phyloP scores from a whole-genome alignment of 441 rosid species.

The Populus hybrid region DNA sequence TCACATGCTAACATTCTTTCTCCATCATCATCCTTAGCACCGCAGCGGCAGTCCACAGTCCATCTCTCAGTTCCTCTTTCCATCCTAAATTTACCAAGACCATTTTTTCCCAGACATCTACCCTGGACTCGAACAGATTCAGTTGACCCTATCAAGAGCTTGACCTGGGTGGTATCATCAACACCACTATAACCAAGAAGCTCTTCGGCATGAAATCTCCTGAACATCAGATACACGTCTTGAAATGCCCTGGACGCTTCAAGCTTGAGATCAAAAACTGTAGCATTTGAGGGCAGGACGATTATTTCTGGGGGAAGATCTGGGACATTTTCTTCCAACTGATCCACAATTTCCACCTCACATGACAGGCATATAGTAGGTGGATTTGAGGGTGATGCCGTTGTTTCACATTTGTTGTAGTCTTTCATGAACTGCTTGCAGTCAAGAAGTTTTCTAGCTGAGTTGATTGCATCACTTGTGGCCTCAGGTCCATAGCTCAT shows the following conservation, averaged over 20 bases:
- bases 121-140: constrained; percentile 40
- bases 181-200: constrained; percentile 46
- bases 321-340: constrained; percentile 25
- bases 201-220: constrained; percentile 60
- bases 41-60: constrained; percentile 67
- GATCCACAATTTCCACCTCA: constrained; percentile 41
- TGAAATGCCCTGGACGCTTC: constrained; percentile 54
- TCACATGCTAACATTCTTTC: constrained; percentile 78
- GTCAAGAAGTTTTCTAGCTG: constrained; percentile 57
- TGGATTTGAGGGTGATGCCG: constrained; percentile 11
- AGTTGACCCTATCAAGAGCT: constrained; percentile 34
- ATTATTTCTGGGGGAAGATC: constrained; percentile 45
- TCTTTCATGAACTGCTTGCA: constrained; percentile 70
- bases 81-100: constrained; percentile 41
- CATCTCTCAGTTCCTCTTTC: constrained; percentile 71
- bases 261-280: constrained; percentile 45
- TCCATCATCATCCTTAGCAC: constrained; percentile 70
- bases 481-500: constrained; percentile 27
- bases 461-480: constrained; percentile 27
- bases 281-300: constrained; percentile 41
- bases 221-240: constrained; percentile 54
- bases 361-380: constrained; percentile 36
- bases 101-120: constrained; percentile 42
- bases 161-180: constrained; percentile 60
- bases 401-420: constrained; percentile 31